Base-by-base conservation (phyloP, 2,329 filamentous ascomycete species). In the Trichoderma semiorbis region DNA sequence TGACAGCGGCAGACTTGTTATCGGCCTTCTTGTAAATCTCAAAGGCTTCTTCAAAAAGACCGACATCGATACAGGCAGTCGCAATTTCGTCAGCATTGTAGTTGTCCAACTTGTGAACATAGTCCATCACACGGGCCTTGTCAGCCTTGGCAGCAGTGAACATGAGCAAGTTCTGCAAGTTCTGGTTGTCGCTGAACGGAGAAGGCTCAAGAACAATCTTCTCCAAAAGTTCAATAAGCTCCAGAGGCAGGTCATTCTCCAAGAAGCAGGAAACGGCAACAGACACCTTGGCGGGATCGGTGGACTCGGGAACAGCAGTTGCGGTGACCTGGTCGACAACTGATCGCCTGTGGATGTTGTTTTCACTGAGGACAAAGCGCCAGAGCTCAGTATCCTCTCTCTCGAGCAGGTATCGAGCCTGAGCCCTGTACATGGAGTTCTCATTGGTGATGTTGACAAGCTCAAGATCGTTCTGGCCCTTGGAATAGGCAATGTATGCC, bases 191-290 rank as follows among this genome's bases (percentile, higher is more conserved):
- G 78, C 94, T 98, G 87, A 99, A 99, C 6, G 93, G 93, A 5
- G 95, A 97, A n/a, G 96, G 97, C 86, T 99, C 96, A n/a, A 99
- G 86, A 36, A 99, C 95, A 76, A 99, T 99, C 90, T 98, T 99
- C 87, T 99, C 97, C 21, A 99, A 88, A 47, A 99, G 89, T 82
- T 99, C 97, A 78, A 99, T 98, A 66, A 99, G 88, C 85, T 99
- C 96, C 5, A 91, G 91, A 10, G 96, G 96, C 75, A 99, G 87
- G 79, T 99, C 96, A 71, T 93, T 93, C 75, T 92, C 91, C 68
- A 99, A 90, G 86, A 99, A 97, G 55, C 95, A 92, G 78, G 97
- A 92, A 71, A 99, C 96, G 62, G 96, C 96, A 75, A 98, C 89
- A 0, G 94, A 97, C 39, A 99, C 96, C 85, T 97, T 97, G 79